phyloP scores from a whole-genome alignment of 108 stramenopile genomes.

The Cyclotella atomus region DNA sequence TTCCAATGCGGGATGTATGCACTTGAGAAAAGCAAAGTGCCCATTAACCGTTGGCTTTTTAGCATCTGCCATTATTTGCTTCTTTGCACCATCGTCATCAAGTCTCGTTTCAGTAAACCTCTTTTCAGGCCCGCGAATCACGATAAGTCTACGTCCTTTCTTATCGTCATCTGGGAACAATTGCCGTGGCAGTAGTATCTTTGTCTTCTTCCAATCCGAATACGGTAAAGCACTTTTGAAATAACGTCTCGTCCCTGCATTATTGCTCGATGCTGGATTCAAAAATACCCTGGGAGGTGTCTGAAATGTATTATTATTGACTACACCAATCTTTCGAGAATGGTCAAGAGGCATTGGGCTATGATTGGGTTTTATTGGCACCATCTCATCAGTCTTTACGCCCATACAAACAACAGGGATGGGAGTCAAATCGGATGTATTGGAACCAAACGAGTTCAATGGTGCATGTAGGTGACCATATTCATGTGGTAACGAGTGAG shows the following conservation, averaged over 20 bases:
- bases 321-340: background rate
- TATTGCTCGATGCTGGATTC: background rate
- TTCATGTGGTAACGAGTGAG: background rate
- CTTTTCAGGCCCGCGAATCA: background rate
- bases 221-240: background rate
- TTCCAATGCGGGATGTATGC: conserved; percentile 52
- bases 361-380: background rate
- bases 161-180: conserved; percentile 3
- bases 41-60: background rate
- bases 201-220: background rate
- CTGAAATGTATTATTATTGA: background rate
- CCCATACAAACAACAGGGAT: background rate
- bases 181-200: background rate
- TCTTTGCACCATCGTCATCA: background rate
- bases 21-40: conserved; percentile 21
- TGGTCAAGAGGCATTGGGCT: background rate
- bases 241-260: background rate
- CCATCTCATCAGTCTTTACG: background rate
- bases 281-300: background rate
- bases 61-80: background rate
- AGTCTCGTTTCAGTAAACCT: background rate
- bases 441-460: background rate
- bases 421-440: background rate
- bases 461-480: background rate
- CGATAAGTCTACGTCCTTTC: background rate